Evolutionary conservation across 106 monocot genomes (phyloP), one percentile per base, ranked within the genome.

Genomic region (Iris macrosiphon): DNA sequence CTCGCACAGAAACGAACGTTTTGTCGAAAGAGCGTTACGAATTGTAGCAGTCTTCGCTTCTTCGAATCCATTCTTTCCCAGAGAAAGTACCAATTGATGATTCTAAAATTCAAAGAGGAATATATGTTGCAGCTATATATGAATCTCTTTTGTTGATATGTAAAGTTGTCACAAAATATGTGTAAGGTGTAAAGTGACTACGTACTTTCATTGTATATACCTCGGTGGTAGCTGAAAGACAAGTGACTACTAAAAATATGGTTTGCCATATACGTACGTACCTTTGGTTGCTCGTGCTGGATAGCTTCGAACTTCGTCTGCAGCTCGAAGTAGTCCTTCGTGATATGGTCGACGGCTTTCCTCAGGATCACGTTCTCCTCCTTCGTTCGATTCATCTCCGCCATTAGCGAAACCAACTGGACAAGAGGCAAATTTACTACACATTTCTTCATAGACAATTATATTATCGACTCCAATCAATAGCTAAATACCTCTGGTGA

Each of bases 311-410:
- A 55, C 69, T 78, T 90, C 53, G 28, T 71, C 31, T 75, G 70
- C 42, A 90, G 72, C 19, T 90, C 72, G 51, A 73, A 48, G 74
- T 77, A 78, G 27, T 81, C 89, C 41, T 74, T 77, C 72, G 75
- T 72, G 16, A 75, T 74, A 14, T 25, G 59, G 32, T 84, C 74
- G 21, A 84, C 49, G 5, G 32, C 45, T 46, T 52, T 55, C 57
- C 61, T 68, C 22, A 90, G 57, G 4, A 57, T 35, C 48, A 52
- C 62, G 71, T 90, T 90, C 61, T 90, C 89, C 48, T 90, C 77
- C 69, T 81, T 81, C 67, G 81, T 64, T 1, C 48, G 63, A 50
- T 71, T 61, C 68, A 90, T 67, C 64, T 90, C 77, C 1, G 19
- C 31, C 47, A 84, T 32, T 61, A 26, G 42, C 21, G 52, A 48